phyloP scores from a whole-genome alignment of 2,329 filamentous ascomycete species.

The Raffaelea albimanens region DNA sequence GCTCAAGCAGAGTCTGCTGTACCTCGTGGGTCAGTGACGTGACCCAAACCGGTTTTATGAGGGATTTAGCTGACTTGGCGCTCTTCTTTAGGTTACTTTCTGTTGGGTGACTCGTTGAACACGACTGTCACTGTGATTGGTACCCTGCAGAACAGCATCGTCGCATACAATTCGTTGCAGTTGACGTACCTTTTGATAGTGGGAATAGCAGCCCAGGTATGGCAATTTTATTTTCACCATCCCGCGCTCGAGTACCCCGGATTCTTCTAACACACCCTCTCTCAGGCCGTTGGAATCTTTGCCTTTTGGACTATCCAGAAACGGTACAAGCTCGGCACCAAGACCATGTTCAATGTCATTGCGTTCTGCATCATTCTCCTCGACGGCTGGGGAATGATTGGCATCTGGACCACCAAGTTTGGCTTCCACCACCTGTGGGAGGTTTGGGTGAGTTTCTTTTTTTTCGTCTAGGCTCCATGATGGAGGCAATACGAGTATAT shows the following conservation, averaged over 20 bases:
- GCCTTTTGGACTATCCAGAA: conserved; percentile 10
- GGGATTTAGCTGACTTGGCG: too few species aligned
- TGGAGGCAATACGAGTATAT: too few species aligned
- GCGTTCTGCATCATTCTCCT: conserved; percentile 15
- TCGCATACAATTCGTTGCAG: conserved; percentile 14
- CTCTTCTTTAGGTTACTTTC: conserved; percentile 10
- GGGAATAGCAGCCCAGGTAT: not conserved
- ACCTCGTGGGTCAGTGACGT: conserved; percentile 7
- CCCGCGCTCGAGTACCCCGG: too few species aligned
- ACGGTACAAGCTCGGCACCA: conserved; percentile 14
- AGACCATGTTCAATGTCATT: conserved; percentile 14
- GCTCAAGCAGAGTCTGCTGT: conserved; percentile 14
- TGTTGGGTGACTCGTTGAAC: conserved; percentile 14
- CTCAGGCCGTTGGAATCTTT: not conserved
- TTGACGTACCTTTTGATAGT: conserved; percentile 4
- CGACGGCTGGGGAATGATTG: conserved; percentile 13
- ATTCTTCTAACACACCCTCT: too few species aligned
- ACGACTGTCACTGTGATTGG: conserved; percentile 14
- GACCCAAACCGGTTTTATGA: not conserved
- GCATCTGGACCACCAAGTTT: conserved; percentile 11
- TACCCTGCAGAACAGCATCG: conserved; percentile 15
- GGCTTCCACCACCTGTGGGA: conserved; percentile 14
- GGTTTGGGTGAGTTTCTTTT: conserved; percentile 11
- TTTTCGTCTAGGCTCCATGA: too few species aligned
- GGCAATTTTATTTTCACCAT: too few species aligned